phyloP scores from a whole-genome alignment of 805 yeast genomes.

The Wickerhamiella vanderwaltii region DNA sequence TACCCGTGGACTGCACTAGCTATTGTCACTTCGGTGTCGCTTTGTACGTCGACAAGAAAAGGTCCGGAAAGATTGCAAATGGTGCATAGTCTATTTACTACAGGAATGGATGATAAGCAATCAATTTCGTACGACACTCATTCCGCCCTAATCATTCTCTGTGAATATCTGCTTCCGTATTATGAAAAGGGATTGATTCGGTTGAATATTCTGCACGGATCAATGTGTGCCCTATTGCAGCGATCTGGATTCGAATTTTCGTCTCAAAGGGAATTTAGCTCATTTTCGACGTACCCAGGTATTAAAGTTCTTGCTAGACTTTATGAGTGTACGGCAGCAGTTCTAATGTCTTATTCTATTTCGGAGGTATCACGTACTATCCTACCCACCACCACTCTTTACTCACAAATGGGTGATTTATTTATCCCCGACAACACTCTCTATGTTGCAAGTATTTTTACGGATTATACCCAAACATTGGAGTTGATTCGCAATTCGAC shows the following conservation, averaged over 20 bases:
- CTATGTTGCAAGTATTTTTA: not conserved
- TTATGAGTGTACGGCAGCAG: not conserved
- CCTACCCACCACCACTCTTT: not conserved
- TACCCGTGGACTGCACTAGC: slow-evolving; percentile 4
- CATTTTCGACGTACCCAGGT: not conserved
- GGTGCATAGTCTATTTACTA: slow-evolving; percentile 6
- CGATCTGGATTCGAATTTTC: not conserved
- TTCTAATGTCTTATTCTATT: not conserved
- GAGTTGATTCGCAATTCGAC: not conserved
- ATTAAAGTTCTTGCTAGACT: not conserved
- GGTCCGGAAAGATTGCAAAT: slow-evolving; percentile 8
- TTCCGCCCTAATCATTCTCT: slow-evolving; percentile 16
- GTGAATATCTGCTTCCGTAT: slow-evolving; percentile 17
- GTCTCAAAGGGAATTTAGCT: not conserved
- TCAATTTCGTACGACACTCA: slow-evolving; percentile 9
- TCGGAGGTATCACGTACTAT: not conserved
- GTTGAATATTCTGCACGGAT: slow-evolving; percentile 17
- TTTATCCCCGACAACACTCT: slow-evolving; percentile 1
- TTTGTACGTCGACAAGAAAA: slow-evolving; percentile 10
- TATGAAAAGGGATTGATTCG: slow-evolving; percentile 16
- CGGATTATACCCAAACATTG: not conserved
- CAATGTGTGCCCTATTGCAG: slow-evolving; percentile 7
- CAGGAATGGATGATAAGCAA: not conserved
- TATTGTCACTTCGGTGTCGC: slow-evolving; percentile 3
- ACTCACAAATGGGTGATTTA: not conserved